Percentiles rank a stretch among this genome's conserved stretches.
These are phyloP conservation scores for Cyberlindnera petersonii DNA, from an alignment of 805 yeast genomes.

Conservation along the genomic window DNA sequence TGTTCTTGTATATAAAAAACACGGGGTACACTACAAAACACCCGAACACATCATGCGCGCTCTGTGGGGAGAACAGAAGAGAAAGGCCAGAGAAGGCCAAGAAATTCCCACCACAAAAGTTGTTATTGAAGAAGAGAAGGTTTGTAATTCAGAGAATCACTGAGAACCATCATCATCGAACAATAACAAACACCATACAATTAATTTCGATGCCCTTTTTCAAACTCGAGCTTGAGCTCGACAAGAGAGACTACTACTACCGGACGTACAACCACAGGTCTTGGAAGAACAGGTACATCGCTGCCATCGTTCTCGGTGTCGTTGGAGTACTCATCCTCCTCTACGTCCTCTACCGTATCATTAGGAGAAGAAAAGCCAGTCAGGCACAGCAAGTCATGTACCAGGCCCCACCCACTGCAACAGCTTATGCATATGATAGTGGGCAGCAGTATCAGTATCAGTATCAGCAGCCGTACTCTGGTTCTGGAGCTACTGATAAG, in stretches of 20 bases:
- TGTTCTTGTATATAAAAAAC: too few species aligned
- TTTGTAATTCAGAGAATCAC: too few species aligned
- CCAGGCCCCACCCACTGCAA: background rate
- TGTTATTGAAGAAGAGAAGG: background rate
- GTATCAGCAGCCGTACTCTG: background rate
- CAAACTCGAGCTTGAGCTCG: background rate
- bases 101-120: background rate
- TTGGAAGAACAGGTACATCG: background rate
- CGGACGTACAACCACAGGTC: background rate
- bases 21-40: too few species aligned
- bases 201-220: background rate
- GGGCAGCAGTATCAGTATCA: background rate
- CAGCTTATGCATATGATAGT: background rate
- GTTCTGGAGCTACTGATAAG: background rate
- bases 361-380: background rate
- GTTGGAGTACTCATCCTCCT: background rate
- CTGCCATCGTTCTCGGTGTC: background rate
- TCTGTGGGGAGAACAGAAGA: too few species aligned
- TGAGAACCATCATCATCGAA: too few species aligned
- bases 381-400: background rate
- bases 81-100: too few species aligned
- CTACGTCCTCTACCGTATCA: background rate
- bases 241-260: background rate
- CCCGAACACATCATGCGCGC: too few species aligned
- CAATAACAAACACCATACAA: too few species aligned